Percentiles rank a stretch among this genome's conserved stretches.
Conservation (phyloP, 2,329 filamentous ascomycete species). For the Colletotrichum sp. region DNA sequence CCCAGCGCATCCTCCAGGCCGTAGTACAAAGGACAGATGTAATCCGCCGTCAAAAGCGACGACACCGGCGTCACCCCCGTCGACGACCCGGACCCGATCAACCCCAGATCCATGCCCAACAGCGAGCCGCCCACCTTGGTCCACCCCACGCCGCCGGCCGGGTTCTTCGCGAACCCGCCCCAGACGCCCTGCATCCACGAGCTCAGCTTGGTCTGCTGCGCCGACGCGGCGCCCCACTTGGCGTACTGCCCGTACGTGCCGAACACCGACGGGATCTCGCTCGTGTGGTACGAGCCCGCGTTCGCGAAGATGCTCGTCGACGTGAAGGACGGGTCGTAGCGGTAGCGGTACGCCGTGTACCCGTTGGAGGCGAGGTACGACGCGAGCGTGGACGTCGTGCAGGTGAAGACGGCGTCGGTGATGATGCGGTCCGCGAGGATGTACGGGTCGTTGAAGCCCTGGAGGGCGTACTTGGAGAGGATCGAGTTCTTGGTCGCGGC, state of each 20-base stretch:
- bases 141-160: not conserved
- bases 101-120: not conserved
- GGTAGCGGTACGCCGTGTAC: constrained; percentile 10
- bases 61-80: not conserved
- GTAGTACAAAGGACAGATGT: not conserved
- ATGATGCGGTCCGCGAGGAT: not conserved
- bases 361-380: not conserved
- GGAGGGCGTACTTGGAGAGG: not conserved
- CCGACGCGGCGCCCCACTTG: not conserved
- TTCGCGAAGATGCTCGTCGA: constrained; percentile 14
- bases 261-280: constrained; percentile 18
- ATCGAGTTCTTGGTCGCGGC: not conserved
- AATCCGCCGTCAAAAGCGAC: not conserved
- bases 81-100: not conserved
- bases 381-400: constrained; percentile 3
- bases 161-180: constrained; percentile 10
- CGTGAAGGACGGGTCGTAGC: constrained; percentile 7
- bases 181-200: constrained; percentile 12
- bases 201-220: constrained; percentile 4
- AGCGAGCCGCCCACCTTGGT: not conserved
- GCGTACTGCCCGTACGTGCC: constrained; percentile 7
- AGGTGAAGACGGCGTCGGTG: constrained; percentile 9
- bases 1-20: not conserved
- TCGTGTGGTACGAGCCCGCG: constrained; percentile 15
- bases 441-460: not conserved